Evolutionary conservation across 768 basidiomycete genomes (phyloP).

Genomic region (Phylloporus sp.): DNA sequence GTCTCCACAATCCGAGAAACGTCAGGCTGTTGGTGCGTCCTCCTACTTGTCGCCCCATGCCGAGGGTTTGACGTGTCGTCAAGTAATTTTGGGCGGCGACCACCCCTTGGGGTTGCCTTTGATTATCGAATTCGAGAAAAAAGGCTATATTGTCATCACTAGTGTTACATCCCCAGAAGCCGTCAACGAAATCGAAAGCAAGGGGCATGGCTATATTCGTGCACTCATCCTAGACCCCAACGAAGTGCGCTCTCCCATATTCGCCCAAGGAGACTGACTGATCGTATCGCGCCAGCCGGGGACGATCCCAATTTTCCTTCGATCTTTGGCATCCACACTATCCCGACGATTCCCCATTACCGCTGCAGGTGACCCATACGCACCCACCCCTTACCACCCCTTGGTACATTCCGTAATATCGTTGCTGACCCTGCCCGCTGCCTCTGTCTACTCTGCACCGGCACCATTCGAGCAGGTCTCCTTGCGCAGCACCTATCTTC

Average conservation of each 20-base stretch:
- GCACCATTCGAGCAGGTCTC: slow-evolving; percentile 71
- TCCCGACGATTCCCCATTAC: slow-evolving; percentile 80
- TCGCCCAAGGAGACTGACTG: background rate
- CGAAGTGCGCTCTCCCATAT: slow-evolving; percentile 45
- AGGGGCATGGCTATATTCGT: slow-evolving; percentile 69
- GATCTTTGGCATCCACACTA: slow-evolving; percentile 74
- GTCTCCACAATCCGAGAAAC: slow-evolving; percentile 35
- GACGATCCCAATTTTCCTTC: slow-evolving; percentile 69
- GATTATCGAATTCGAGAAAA: slow-evolving; percentile 66
- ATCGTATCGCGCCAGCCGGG: slow-evolving; percentile 48
- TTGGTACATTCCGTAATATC: slow-evolving; percentile 78
- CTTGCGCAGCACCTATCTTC: slow-evolving; percentile 56
- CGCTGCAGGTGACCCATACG: slow-evolving; percentile 75
- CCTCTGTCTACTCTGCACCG: slow-evolving; percentile 34
- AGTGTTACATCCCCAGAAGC: slow-evolving; percentile 69
- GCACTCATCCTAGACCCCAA: slow-evolving; percentile 77
- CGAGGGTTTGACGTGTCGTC: slow-evolving; percentile 2
- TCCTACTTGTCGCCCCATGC: background rate
- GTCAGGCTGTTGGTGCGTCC: slow-evolving; percentile 41
- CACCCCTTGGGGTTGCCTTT: slow-evolving; percentile 65
- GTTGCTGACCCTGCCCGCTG: slow-evolving; percentile 53
- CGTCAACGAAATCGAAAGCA: slow-evolving; percentile 57
- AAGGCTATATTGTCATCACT: slow-evolving; percentile 78
- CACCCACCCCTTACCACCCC: slow-evolving; percentile 56
- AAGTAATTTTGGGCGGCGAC: slow-evolving; percentile 82